A percentile compares a stretch with the other conserved stretches of the same genome.
These are phyloP conservation scores for Cladosporium oxysporum DNA, from an alignment of 2,329 filamentous ascomycete genomes.

Conservation along the genomic window DNA sequence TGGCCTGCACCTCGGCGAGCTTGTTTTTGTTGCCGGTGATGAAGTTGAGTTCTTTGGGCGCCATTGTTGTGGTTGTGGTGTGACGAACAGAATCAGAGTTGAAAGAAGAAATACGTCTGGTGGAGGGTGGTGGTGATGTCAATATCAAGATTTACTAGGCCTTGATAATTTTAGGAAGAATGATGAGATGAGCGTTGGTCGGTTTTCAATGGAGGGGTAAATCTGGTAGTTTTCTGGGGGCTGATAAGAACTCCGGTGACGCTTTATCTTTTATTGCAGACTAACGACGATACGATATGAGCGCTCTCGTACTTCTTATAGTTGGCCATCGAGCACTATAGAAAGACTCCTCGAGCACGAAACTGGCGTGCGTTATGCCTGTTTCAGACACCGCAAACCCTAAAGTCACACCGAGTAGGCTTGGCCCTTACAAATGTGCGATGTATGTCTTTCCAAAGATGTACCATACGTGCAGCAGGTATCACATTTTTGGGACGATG, in stretches of 20 bases:
- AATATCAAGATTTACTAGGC: not conserved
- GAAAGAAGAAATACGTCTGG: not conserved
- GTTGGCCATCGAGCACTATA: not conserved
- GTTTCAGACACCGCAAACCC: not conserved
- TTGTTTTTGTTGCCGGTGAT: constrained; percentile 98
- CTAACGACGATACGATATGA: not conserved
- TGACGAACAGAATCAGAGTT: not conserved
- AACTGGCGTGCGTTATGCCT: not conserved
- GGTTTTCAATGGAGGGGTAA: constrained; percentile 7
- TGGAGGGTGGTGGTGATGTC: not conserved
- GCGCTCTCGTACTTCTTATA: not conserved
- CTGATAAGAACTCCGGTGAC: not conserved
- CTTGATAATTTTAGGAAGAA: not conserved
- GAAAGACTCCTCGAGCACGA: not conserved
- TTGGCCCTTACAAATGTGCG: not conserved
- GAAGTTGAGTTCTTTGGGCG: constrained; percentile 70
- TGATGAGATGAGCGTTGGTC: not conserved
- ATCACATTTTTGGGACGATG: not conserved
- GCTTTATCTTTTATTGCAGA: not conserved
- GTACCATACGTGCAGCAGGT: not conserved
- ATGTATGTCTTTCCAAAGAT: not conserved
- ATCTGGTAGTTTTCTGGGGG: not conserved
- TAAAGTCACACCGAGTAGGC: not conserved
- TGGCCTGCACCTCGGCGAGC: constrained; percentile 82
- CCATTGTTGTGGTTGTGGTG: constrained; percentile 24